Evolutionary conservation across 2,329 filamentous ascomycete species (phyloP), one percentile per base, ranked within the genome.

Genomic region (Cryphonectria carpinicola): DNA sequence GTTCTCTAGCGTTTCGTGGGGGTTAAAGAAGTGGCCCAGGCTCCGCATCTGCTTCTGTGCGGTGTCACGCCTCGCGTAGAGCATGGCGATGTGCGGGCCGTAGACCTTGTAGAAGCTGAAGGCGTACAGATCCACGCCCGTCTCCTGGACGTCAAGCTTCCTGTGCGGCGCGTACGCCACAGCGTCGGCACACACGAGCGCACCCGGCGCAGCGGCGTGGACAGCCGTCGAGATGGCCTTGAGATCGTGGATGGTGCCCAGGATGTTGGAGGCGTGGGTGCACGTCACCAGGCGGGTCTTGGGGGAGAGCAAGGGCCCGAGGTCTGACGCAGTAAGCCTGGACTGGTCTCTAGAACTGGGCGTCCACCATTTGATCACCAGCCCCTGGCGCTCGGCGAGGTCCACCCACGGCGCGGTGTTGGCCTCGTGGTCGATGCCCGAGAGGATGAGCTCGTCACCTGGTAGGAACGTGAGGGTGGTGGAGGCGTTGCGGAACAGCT

Each of bases 61-160:
- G 3, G 71, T 66, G 0, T 79, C 76, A 5, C 82, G 82, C 35
- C 88, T 88, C 6, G 87, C 91, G 76, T 93, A 95, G 1, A 95
- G 82, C 73, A 91, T 87, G 0, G 92, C 86, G 1, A 94, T 84
- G 74, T 95, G 93, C 0, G 93, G 92, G 0, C 92, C 93, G 76
- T 92, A 95, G 1, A 94, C 88, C 78, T 95, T 95, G 81, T 95
- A 95, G 92, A 92, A 95, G 0, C 86, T 90, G 77, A 95, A 93
- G n/a, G 85, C 81, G 78, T 95, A 95, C 74, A 94, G 90, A 77
- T 95, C 93, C 0, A 92, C 90, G 0, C 86, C 92, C 0, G 93
- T 83, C 0, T 82, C 88, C 73, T 87, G 84, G 5, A 95, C 90
- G 77, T 95, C 90, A 14, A 95, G 80, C 10, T 83, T 83, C 5